Percentiles rank a stretch among this genome's conserved stretches.
phyloP scores from a whole-genome alignment of 2,329 filamentous ascomycete species.

The Ophiostoma sp. region DNA sequence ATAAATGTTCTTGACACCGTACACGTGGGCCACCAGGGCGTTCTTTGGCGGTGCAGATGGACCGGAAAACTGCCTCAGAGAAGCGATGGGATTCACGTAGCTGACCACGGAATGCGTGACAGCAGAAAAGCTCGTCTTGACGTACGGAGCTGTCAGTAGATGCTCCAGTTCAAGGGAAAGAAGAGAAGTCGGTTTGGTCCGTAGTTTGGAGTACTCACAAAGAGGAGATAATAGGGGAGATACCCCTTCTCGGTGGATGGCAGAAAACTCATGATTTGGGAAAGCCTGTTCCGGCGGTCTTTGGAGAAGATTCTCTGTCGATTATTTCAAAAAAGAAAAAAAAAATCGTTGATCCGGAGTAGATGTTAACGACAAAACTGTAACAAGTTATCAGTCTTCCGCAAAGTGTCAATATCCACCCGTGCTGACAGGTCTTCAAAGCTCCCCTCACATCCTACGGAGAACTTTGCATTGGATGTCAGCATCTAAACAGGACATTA shows the following conservation, averaged over 20 bases:
- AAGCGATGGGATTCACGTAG: background rate
- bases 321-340: background rate
- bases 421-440: background rate
- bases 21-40: constrained; percentile 38
- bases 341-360: background rate
- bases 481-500: background rate
- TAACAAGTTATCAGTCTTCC: background rate
- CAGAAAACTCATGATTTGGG: background rate
- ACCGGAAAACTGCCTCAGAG: background rate
- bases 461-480: background rate
- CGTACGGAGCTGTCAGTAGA: no score
- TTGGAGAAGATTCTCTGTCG: background rate
- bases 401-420: background rate
- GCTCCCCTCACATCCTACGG: background rate
- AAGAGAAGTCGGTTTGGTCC: background rate
- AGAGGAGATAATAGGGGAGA: constrained; percentile 4
- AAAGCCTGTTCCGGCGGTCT: background rate
- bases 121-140: background rate
- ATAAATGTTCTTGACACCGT: constrained; percentile 42
- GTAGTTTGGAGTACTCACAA: background rate
- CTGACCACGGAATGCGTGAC: background rate
- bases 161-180: background rate
- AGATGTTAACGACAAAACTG: background rate
- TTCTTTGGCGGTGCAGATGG: background rate
- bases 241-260: constrained; percentile 1